Base-by-base conservation (phyloP, 805 yeast genomes). In the Candida taoyuanica region DNA sequence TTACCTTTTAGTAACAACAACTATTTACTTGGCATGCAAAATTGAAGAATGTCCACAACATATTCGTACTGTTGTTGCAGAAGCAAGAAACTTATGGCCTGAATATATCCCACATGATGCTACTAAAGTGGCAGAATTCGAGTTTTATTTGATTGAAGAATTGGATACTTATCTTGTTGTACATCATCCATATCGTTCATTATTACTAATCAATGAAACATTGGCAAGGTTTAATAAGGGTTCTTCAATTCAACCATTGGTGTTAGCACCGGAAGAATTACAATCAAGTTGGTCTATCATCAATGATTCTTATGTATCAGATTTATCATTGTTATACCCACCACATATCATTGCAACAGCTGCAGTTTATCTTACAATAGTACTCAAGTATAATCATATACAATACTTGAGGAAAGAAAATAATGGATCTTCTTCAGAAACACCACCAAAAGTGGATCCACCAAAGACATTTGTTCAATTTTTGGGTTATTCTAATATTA, bases 11-110 rank as follows among this genome's bases (percentile, higher is more conserved):
- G 81, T 87, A 9, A 78, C 98, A 1, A 79, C 98, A 0, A 80
- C 93, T 48, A 70, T 91, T 2, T 93, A 93, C 53, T 70, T 93
- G 21, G 89, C 97, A 0, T 84, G 96, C 64, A 91, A 93, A 57
- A 83, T 88, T 24, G 98, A 93, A 59, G 98, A 93, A 60, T 82
- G 86, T 50, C 98, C 98, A 1, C 95, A 85, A 54, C 97, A 93
- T 56, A 87, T 93, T 8, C 65, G 96, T 39, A 76, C 89, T 1
- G 71, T 93, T 8, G 75, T 86, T 17, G 71, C 79, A 15, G 98
- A 91, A 56, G 93, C 97, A 2, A 65, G 96, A 37, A 81, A 81
- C 27, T 63, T 87, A 28, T 91, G 98, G 98, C 97, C 98, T 0
- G 96, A 89, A 53, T 86, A 80, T 52, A 81, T 91, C 26, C 95